Evolutionary conservation across 768 basidiomycete species (phyloP).

Genomic region (Lepiota subincarnata): DNA sequence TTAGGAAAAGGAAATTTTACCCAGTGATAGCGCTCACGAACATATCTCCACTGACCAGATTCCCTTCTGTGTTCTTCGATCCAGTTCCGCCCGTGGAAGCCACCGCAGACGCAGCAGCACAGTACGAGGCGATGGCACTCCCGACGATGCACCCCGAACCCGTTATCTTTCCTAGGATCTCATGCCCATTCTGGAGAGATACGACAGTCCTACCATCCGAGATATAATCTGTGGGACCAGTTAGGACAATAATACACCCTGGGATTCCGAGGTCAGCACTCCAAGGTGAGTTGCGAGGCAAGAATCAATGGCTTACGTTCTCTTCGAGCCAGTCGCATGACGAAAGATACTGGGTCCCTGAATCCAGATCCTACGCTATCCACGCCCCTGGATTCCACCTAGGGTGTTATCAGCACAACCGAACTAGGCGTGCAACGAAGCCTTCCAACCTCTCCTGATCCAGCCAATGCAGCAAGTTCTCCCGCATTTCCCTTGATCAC

Average conservation of each 20-base stretch:
- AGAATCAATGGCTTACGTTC: constrained; percentile 54
- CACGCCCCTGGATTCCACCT: constrained; percentile 79
- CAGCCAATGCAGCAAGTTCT: constrained; percentile 76
- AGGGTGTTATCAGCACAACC: not conserved
- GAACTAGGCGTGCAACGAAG: not conserved
- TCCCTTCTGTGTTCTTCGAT: constrained; percentile 26
- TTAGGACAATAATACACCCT: constrained; percentile 82
- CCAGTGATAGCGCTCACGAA: constrained; percentile 72
- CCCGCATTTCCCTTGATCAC: constrained; percentile 95
- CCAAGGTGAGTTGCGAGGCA: not conserved
- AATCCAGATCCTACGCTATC: constrained; percentile 82
- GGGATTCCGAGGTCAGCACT: not conserved
- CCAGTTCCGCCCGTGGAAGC: constrained; percentile 28
- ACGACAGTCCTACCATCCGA: constrained; percentile 75
- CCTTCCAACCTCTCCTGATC: constrained; percentile 63
- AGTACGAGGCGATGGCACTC: constrained; percentile 75
- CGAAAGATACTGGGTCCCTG: constrained; percentile 66
- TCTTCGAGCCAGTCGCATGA: constrained; percentile 62
- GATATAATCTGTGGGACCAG: constrained; percentile 77
- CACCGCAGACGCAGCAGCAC: constrained; percentile 49
- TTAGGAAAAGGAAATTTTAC: constrained; percentile 36
- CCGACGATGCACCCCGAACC: constrained; percentile 88
- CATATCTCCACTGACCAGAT: constrained; percentile 73
- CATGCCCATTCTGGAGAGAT: constrained; percentile 70
- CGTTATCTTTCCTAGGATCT: constrained; percentile 73